Evolutionary conservation across 768 basidiomycete species (phyloP).

Genomic region (Mycena haematopus): DNA sequence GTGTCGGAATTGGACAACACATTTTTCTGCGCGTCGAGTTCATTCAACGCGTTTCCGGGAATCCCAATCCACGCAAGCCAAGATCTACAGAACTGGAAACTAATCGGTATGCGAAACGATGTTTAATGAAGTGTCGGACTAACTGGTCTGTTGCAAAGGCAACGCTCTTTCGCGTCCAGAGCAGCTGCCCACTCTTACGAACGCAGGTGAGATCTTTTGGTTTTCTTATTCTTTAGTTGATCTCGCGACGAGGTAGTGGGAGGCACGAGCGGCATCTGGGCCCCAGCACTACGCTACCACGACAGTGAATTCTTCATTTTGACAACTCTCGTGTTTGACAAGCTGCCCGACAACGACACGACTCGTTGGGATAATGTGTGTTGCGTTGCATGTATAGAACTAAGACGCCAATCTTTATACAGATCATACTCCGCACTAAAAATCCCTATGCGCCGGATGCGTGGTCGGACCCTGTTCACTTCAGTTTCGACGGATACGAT

Average conservation of each 20-base stretch:
- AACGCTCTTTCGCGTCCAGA: conserved; percentile 27
- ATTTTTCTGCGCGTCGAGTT: conserved; percentile 42
- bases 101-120: conserved; percentile 34
- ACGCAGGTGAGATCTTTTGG: conserved; percentile 8
- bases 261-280: conserved; percentile 36
- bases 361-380: conserved; percentile 35
- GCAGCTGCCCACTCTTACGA: conserved; percentile 24
- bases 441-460: conserved; percentile 31
- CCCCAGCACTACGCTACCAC: conserved; percentile 35
- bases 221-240: neutral
- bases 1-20: conserved; percentile 35
- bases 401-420: neutral
- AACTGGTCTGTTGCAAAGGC: conserved; percentile 1
- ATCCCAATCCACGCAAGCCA: conserved; percentile 41
- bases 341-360: conserved; percentile 29
- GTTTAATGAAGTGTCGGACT: neutral
- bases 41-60: conserved; percentile 44
- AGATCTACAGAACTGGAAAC: conserved; percentile 39
- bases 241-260: conserved; percentile 8
- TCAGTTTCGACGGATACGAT: conserved; percentile 42
- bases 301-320: conserved; percentile 33
- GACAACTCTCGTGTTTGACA: conserved; percentile 37
- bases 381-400: neutral
- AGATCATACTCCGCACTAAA: conserved; percentile 33
- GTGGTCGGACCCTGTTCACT: conserved; percentile 42